phyloP scores from a whole-genome alignment of 257 asterid species.

The Gentiana macrophylla region DNA sequence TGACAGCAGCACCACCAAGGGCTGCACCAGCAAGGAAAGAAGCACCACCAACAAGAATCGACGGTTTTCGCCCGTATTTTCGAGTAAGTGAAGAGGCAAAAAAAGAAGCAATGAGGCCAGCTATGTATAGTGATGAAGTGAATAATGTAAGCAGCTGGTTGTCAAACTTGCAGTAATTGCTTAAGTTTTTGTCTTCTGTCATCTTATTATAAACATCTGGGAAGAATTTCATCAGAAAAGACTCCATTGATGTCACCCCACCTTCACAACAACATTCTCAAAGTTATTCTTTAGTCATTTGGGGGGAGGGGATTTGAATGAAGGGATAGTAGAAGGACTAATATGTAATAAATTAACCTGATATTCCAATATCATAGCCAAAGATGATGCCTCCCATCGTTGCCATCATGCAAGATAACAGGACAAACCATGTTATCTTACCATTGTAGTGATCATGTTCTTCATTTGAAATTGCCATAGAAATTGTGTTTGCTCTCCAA shows the following conservation, averaged over 20 bases:
- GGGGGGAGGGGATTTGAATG: no score
- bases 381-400: slow-evolving; percentile 78
- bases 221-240: slow-evolving; percentile 60
- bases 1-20: slow-evolving; percentile 55
- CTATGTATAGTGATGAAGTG: slow-evolving; percentile 70
- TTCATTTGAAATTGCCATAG: slow-evolving; percentile 31
- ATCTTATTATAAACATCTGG: slow-evolving; percentile 43
- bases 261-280: slow-evolving; percentile 25
- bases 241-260: slow-evolving; percentile 83
- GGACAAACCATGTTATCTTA: slow-evolving; percentile 45
- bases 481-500: slow-evolving; percentile 4
- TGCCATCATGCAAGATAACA: slow-evolving; percentile 62
- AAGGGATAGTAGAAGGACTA: no score
- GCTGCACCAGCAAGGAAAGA: slow-evolving; percentile 65
- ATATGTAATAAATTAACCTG: slow-evolving; percentile 33
- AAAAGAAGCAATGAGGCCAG: slow-evolving; percentile 63
- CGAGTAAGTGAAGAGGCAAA: slow-evolving; percentile 48
- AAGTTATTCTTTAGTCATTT: no score
- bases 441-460: slow-evolving; percentile 39
- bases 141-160: slow-evolving; percentile 52
- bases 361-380: slow-evolving; percentile 84
- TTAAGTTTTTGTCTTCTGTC: slow-evolving; percentile 38
- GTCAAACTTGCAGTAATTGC: slow-evolving; percentile 80
- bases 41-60: slow-evolving; percentile 58
- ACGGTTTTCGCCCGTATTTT: slow-evolving; percentile 47